Evolutionary conservation across 192 early-diverging fungal species (phyloP).

Genomic region (Backusella mclennaniae): DNA sequence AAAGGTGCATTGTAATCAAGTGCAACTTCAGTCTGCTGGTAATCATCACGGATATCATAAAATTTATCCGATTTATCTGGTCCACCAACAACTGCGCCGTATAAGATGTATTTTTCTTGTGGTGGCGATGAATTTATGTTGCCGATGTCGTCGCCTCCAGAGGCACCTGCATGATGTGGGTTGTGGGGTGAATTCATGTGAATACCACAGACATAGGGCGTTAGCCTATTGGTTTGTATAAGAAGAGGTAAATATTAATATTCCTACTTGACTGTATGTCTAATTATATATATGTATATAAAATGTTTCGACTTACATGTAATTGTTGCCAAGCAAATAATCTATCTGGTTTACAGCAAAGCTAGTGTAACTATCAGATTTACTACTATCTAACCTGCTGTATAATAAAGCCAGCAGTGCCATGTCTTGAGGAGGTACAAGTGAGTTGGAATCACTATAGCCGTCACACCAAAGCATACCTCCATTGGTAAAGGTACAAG

Average conservation of each 20-base stretch:
- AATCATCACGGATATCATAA: conserved; percentile 46
- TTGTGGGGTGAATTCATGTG: conserved; percentile 57
- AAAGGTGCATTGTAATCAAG: conserved; percentile 58
- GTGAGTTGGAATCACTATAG: conserved; percentile 28
- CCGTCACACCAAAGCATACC: conserved; percentile 43
- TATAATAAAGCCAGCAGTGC: conserved; percentile 41
- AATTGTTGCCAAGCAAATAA: conserved; percentile 57
- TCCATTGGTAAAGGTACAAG: conserved; percentile 43
- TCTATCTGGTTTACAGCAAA: conserved; percentile 46
- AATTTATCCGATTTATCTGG: conserved; percentile 53
- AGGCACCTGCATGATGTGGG: conserved; percentile 57
- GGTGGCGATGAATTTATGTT: conserved; percentile 40
- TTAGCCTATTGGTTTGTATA: conserved; percentile 26
- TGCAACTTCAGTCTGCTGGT: conserved; percentile 51
- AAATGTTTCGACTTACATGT: conserved; percentile 42
- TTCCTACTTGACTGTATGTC: conserved; percentile 32
- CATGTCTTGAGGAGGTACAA: conserved; percentile 34
- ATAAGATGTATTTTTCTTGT: conserved; percentile 39
- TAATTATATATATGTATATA: conserved; percentile 23
- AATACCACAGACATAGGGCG: conserved; percentile 57
- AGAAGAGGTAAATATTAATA: conserved; percentile 28
- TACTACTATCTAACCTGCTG: conserved; percentile 13
- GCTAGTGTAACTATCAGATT: conserved; percentile 10
- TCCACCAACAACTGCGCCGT: conserved; percentile 61
- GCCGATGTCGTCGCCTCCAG: conserved; percentile 44